Base-by-base conservation (phyloP, 31 red algal species). In the Endocladia muricata region DNA sequence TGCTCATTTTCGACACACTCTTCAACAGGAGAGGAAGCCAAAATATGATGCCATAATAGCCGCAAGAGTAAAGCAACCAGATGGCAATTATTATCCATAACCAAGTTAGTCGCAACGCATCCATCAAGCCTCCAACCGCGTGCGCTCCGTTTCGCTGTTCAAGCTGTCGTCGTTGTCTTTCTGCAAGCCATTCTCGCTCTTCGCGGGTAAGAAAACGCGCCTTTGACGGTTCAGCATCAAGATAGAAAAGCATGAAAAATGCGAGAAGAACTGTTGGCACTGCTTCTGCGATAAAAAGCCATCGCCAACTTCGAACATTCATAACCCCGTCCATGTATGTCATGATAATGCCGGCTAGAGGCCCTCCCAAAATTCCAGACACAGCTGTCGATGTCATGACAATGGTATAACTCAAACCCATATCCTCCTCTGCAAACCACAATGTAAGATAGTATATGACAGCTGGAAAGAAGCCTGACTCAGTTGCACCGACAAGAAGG, bases 331-430 rank as follows among this genome's bases (percentile, higher is more conserved):
- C 75, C 29, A 88, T 52, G 29, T 78, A 77, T 8, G 73, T 79
- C 58, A 88, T 78, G 55, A 88, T 79, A 44, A 79, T 54, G 3
- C 84, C 84, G 13, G 84, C 84, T 11, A 88, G 74, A 11, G 84
- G 84, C 1, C 84, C 84, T 11, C 84, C 84, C 23, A 88, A 23
- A 37, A 88, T 70, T 38, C 84, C 84, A 13, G 75, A 79, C 64
- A 88, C 84, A 22, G 84, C 84, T 13, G 84, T 88, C 5, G 84
- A 78, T 38, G 84, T 88, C 84, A 88, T 88, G 75, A 88, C 76
- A 52, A 79, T 79, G 63, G 84, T 88, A 44, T 88, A 88, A 63
- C 73, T 78, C 41, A 88, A 62, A 30, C 84, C 84, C 84, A 88
- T 88, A 49, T 88, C 84, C 66, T 74, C 74, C 84, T 88, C 75